Conservation (phyloP, 306 rosid genomes). For the Vigna radiata region DNA sequence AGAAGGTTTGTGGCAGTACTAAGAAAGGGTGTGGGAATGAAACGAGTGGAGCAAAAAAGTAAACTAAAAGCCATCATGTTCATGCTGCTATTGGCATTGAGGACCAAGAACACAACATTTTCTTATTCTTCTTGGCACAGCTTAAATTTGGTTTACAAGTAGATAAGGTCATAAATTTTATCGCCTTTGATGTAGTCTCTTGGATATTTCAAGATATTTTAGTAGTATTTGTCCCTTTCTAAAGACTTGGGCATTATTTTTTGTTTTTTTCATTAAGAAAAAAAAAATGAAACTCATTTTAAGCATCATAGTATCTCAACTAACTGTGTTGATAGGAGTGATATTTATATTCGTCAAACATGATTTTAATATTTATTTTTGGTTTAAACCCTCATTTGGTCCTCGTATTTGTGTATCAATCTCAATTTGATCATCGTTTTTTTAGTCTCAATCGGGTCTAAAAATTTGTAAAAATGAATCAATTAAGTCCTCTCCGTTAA, state of each 20-base stretch:
- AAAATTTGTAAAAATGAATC: too few relatives aligned
- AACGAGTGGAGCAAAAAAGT: slow-evolving; percentile 41
- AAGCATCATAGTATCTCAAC: too few relatives aligned
- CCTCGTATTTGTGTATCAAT: too few relatives aligned
- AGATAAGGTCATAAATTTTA: slow-evolving; percentile 43
- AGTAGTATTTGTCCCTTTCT: slow-evolving; percentile 36
- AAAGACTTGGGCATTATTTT: not conserved
- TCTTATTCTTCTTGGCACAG: slow-evolving; percentile 25
- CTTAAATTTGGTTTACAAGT: slow-evolving; percentile 31
- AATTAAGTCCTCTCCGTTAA: too few relatives aligned
- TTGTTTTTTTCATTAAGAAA: not conserved
- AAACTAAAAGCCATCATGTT: slow-evolving; percentile 64
- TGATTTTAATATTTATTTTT: too few relatives aligned
- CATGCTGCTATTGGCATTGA: slow-evolving; percentile 10
- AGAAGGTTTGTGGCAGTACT: slow-evolving; percentile 35
- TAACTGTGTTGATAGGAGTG: too few relatives aligned
- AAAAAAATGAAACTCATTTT: too few relatives aligned
- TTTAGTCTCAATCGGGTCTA: too few relatives aligned
- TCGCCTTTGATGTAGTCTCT: slow-evolving; percentile 3
- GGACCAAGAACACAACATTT: slow-evolving; percentile 5
- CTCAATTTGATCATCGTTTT: too few relatives aligned
- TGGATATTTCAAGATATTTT: slow-evolving; percentile 40
- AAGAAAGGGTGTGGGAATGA: slow-evolving; percentile 38
- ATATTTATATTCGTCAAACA: too few relatives aligned
- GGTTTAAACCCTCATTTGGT: too few relatives aligned